Base-by-base conservation (phyloP, 1,284 basidiomycete genomes). In the Cutaneotrichosporon sp. region DNA sequence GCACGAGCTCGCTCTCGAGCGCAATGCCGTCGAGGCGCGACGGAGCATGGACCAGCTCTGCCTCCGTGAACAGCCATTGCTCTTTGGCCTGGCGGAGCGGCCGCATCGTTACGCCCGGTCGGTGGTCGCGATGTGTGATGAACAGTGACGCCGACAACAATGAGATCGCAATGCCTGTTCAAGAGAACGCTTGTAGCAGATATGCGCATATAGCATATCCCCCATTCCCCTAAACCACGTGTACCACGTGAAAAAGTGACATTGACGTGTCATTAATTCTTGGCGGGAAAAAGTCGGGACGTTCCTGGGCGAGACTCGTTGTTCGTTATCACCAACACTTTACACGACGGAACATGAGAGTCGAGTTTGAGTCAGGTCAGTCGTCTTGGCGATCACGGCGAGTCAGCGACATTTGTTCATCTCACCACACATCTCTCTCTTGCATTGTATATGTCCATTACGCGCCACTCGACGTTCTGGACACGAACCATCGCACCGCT, bases 11-110 rank as follows among this genome's bases (percentile, higher is more conserved):
- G 3, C 59, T 39, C 13, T 62, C 42, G 12, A 60, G 50, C 4
- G 59, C 17, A 21, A 67, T 55, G 8, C 64, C 67, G 34, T 64
- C 62, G 9, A 51, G 52, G 9, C 60, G 48, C 0, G 71, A 72
- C 0, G 70, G 71, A 4, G 70, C 70, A 2, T 55, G 54, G 0
- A 58, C 40, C 12, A 72, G 60, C 8, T 56, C 49, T 0, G 52
- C 26, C 1, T 46, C 39, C 1, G 51, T 15, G 51, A 72, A 73
- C 8, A 69, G 41, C 72, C 72, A 73, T 55, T 73, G 70, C 35
- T 54, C 20, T 34, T 70, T 66, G 9, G 55, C 63, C 15, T 45
- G 50, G 5, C 56, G 46, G 1, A 71, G 59, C 8, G 52, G 34
- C 12, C 66, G 57, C 70, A 73, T 73, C 4, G 54, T 33, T n/a